Conservation (phyloP, 1,284 basidiomycete genomes). For the Ustilago sp. region DNA sequence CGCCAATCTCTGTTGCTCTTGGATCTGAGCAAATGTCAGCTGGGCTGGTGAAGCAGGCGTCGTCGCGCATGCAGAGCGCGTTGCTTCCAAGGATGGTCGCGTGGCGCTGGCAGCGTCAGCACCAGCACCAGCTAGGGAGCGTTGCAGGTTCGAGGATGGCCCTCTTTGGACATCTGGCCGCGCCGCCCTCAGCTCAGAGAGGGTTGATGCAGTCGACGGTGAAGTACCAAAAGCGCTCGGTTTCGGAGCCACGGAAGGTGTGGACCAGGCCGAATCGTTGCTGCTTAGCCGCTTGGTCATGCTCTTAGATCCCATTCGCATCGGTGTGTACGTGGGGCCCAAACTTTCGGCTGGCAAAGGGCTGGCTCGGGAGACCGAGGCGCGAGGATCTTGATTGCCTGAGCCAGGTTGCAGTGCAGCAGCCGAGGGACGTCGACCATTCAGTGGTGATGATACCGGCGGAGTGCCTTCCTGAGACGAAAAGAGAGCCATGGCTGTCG, state of each 20-base stretch:
- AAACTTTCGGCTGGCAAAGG: constrained; percentile 25
- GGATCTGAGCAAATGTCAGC: constrained; percentile 62
- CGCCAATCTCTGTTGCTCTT: constrained; percentile 60
- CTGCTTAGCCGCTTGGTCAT: constrained; percentile 39
- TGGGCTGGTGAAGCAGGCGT: constrained; percentile 26
- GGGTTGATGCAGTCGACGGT: constrained; percentile 15
- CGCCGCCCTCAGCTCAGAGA: background rate
- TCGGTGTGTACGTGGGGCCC: constrained; percentile 55
- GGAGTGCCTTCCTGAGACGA: constrained; percentile 37
- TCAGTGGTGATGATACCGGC: constrained; percentile 12
- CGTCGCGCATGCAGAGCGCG: constrained; percentile 10
- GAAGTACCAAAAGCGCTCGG: constrained; percentile 24
- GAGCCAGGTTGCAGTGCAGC: constrained; percentile 29
- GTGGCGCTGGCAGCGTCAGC: constrained; percentile 6
- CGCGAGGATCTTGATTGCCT: constrained; percentile 11
- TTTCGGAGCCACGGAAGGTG: constrained; percentile 21
- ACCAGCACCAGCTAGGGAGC: constrained; percentile 13
- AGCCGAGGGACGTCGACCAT: constrained; percentile 36
- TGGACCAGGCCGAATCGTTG: constrained; percentile 43
- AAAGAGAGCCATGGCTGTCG: constrained; percentile 37
- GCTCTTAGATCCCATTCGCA: constrained; percentile 33
- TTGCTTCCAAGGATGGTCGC: constrained; percentile 11
- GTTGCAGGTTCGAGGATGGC: constrained; percentile 26
- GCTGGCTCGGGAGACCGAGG: constrained; percentile 21
- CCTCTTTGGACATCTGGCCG: constrained; percentile 24